Percentiles rank a stretch among this genome's conserved stretches.
Evolutionary conservation across 129 eudicot species (phyloP).

Genomic region (Saposhnikovia divaricata): DNA sequence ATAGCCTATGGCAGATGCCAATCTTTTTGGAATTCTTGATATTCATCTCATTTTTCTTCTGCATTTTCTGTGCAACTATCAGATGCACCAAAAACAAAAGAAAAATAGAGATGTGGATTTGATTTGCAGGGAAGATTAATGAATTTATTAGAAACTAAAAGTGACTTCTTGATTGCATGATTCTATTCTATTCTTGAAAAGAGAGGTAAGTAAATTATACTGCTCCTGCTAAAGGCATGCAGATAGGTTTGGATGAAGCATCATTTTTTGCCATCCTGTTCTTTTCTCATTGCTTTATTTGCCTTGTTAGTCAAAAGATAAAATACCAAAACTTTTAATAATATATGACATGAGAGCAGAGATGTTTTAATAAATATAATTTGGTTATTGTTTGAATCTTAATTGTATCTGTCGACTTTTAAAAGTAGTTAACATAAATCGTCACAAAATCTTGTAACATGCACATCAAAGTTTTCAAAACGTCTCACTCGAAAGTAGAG

Average conservation of each 20-base stretch:
- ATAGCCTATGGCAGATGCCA: constrained; percentile 25
- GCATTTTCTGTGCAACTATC: constrained; percentile 4
- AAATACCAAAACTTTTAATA: neutral
- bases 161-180: constrained; percentile 12
- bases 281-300: constrained; percentile 8
- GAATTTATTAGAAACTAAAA: neutral
- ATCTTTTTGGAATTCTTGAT: neutral
- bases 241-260: neutral
- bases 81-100: neutral
- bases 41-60: constrained; percentile 5
- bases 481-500: neutral
- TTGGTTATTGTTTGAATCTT: neutral
- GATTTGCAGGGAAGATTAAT: neutral
- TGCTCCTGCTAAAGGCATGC: neutral
- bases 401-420: neutral
- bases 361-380: neutral
- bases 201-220: constrained; percentile 4
- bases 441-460: too few species aligned
- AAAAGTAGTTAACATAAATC: neutral
- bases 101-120: constrained; percentile 2
- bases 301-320: constrained; percentile 7
- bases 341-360: neutral
- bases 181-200: constrained; percentile 24
- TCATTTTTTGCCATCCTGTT: neutral
- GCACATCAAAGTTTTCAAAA: too few species aligned